Base-by-base conservation (phyloP, 2,329 filamentous ascomycete genomes). In the Colletotrichum sp. region DNA sequence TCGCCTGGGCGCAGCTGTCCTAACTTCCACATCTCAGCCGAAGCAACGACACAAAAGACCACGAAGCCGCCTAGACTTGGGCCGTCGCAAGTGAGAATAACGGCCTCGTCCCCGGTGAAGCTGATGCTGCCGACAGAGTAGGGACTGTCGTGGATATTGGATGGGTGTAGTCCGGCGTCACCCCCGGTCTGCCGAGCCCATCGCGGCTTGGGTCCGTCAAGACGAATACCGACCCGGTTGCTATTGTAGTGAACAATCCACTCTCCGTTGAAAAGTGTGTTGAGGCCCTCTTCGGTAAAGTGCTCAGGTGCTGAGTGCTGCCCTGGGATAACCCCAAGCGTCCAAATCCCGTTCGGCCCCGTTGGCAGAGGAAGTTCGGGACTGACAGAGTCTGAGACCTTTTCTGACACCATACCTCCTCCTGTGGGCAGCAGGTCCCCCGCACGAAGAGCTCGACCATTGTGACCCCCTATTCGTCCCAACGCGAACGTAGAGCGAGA, bases 21-120 rank as follows among this genome's bases (percentile, higher is more conserved):
- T 28, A 87, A 75, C 77, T 86, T 86, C 84, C 84, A 87, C 78
- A 87, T 79, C 36, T 87, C 85, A 1, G 83, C 83, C 15, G 82
- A 81, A 7, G 82, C 82, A 6, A 87, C 81, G 0, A 84, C 82
- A 24, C 82, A 85, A 30, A 84, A 84, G 1, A 85, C 83, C 4
- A 87, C 80, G 26, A 87, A 86, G 0, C 86, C 86, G 18, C 85
- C 86, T 0, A 87, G 82, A 39, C 84, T 85, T 0, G 86, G 86
- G 0, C 85, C 85, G 75, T 88, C 86, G 8, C 80, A 81, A 0
- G 83, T 79, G 7, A 87, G 78, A 4, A 87, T 80, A 3, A 87
- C 84, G 3, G 84, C 82, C 36, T 85, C 84, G 34, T 87, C 85
- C 0, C 86, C 86, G 0, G 85, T 87, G 73, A 86, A 87, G 78